These are phyloP conservation scores for Emydomyces testavorans DNA, from an alignment of 2,329 filamentous ascomycete species.

Conservation along the genomic window DNA sequence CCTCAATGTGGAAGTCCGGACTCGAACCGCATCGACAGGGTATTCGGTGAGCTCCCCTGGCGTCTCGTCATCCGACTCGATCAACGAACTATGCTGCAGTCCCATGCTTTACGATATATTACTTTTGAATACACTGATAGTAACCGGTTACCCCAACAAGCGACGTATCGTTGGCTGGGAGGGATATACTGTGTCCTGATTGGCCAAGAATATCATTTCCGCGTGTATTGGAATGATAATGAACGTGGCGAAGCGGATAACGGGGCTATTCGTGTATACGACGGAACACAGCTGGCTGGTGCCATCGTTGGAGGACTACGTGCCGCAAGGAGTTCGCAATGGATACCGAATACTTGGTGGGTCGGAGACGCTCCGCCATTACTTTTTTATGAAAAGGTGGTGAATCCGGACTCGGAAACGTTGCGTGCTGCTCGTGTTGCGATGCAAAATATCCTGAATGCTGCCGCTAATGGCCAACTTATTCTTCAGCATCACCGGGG, in stretches of 20 bases:
- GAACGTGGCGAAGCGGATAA: conserved; percentile 21
- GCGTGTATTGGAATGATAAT: conserved; percentile 26
- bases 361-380: conserved; percentile 19
- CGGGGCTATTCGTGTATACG: conserved; percentile 24
- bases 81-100: conserved; percentile 9
- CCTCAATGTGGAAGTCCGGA: not conserved
- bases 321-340: conserved; percentile 13
- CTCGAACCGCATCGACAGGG: conserved; percentile 11
- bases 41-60: conserved; percentile 21
- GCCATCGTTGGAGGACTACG: conserved; percentile 23
- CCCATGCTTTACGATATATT: conserved; percentile 23
- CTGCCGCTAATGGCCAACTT: not conserved
- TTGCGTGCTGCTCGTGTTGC: not conserved
- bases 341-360: conserved; percentile 23
- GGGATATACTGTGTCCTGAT: conserved; percentile 24
- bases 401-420: not conserved
- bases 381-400: conserved; percentile 27
- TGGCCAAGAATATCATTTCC: conserved; percentile 14
- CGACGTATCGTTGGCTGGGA: conserved; percentile 30
- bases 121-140: conserved; percentile 20
- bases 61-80: conserved; percentile 24
- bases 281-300: conserved; percentile 21
- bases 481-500: conserved; percentile 3
- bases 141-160: conserved; percentile 15
- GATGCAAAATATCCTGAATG: not conserved